Evolutionary conservation across 2,329 filamentous ascomycete species (phyloP).

Genomic region (Thelonectria olida): DNA sequence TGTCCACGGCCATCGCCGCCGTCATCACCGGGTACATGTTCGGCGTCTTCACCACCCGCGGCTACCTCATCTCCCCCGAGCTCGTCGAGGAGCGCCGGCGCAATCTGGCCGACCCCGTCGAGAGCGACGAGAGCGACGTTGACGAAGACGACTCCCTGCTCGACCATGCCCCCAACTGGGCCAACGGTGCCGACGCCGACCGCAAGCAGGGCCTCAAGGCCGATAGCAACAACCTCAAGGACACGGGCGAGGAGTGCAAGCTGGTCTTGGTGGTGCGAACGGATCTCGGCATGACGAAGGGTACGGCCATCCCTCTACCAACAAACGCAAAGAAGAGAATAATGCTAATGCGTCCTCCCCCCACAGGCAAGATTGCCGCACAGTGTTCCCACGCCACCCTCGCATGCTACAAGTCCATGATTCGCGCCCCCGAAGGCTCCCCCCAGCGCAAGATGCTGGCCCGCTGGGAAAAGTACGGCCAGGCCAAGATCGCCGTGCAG

Average conservation of each 20-base stretch:
- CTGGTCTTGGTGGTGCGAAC: slow-evolving; percentile 91
- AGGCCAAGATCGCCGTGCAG: slow-evolving; percentile 94
- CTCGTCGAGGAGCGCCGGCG: slow-evolving; percentile 65
- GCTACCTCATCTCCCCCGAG: slow-evolving; percentile 66
- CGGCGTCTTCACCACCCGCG: slow-evolving; percentile 75
- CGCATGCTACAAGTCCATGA: slow-evolving; percentile 91
- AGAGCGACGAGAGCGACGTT: slow-evolving; percentile 75
- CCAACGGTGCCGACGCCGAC: slow-evolving; percentile 69
- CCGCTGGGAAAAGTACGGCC: slow-evolving; percentile 86
- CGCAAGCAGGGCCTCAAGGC: slow-evolving; percentile 61
- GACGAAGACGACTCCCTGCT: slow-evolving; percentile 67
- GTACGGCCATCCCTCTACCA: slow-evolving; percentile 54
- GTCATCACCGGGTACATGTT: slow-evolving; percentile 83
- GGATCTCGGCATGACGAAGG: slow-evolving; percentile 97
- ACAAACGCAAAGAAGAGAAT: not conserved
- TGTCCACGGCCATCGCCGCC: slow-evolving; percentile 78
- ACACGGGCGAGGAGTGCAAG: slow-evolving; percentile 84
- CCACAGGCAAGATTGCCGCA: slow-evolving; percentile 90
- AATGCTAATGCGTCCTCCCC: not conserved
- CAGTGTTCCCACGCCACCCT: slow-evolving; percentile 97
- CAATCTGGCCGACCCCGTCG: slow-evolving; percentile 67
- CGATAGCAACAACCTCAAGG: slow-evolving; percentile 52
- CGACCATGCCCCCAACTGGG: slow-evolving; percentile 75
- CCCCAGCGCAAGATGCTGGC: slow-evolving; percentile 72
- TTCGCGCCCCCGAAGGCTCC: slow-evolving; percentile 62